Base-by-base conservation (phyloP, 2,329 filamentous ascomycete genomes). In the Allantophomopsis lycopodina region DNA sequence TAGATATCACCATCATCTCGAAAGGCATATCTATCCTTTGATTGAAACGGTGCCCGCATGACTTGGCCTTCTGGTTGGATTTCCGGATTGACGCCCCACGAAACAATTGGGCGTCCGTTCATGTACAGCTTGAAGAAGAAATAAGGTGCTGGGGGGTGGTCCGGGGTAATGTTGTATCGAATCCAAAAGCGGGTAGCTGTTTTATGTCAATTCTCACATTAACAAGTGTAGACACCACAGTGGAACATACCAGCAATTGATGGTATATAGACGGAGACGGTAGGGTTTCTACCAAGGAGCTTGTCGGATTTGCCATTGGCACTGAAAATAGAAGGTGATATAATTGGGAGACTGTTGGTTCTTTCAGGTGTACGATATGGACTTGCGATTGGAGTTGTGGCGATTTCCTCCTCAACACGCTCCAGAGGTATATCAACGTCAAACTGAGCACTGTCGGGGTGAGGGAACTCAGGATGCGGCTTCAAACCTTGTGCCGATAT, bases 101-200 rank as follows among this genome's bases (percentile, higher is more conserved):
- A 66, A 2, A 65, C 59, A n/a, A 69, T 56, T 14, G 62, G 60
- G 13, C 64, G 62, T 13, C 69, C 69, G 44, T 77, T 76, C 50
- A 76, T 63, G 40, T 60, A 60, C 39, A 76, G 53, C 47, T 69
- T 73, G 55, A 76, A 76, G 54, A 68, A 71, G 8, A 73, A 51
- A 44, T 62, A 66, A 39, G 50, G 55, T 32, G 60, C 54, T 14
- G 51, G 58, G 2, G 49, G 47, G 1, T 56, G 56, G 2, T 53
- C 46, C 34, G 52, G 55, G 36, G 51, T 51, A 43, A 75, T 50
- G 5, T 50, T 51, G 48, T 74, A 76, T 21, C 62, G 60, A 33
- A 77, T 53, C 47, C 61, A 66, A 44, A 76, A 76, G n/a, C 63
- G 65, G 12, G 63, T 59, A 2, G 65, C 71, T 74, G 28, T 23